Base-by-base conservation (phyloP, 2,329 filamentous ascomycete genomes). In the Elsinoe fawcettii region DNA sequence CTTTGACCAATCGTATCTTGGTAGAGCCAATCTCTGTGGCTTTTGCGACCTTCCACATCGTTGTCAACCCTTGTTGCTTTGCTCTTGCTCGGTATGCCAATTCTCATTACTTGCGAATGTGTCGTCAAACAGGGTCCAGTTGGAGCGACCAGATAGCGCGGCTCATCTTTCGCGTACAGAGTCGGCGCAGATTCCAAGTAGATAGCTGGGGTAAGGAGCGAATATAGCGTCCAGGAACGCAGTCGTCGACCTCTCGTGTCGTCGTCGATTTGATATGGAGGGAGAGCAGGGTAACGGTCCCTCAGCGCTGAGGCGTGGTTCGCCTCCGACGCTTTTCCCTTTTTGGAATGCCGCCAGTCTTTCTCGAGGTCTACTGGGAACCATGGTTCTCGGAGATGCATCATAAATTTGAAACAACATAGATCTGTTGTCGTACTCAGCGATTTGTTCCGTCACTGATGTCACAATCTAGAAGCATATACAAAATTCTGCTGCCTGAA, bases 11-110 rank as follows among this genome's bases (percentile, higher is more conserved):
- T 25, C 49, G n/a, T 23, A 53, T 53, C 54, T 56, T 56, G 3
- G 41, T 56, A 3, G 54, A 46, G 25, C 54, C 54, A 22, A 16
- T n/a, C 27, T 22, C 43, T 23, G 23, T 14, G 9, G 54, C 37
- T 37, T 47, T 56, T 9, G 41, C 41, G 43, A 49, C 30, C 44
- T 56, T 56, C 39, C 43, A 56, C 39, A 43, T 41, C 16, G 18
- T 43, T 30, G 7, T 32, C 25, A 14, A 37, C 32, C 53, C 18
- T 56, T 20, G 11, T 27, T 36, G 37, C 30, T 41, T 7, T 32
- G 37, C 54, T 56, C 54, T 56, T 56, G 41, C 39, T 36, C 44
- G 27, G 20, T 46, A 34, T 56, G 16, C 27, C 32, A 8, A 36
- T 32, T 23, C 22, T 34, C 49, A 39, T 53, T n/a, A 53, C 18